Evolutionary conservation across 257 asterid genomes (phyloP).

Genomic region (Solanum microdontum): DNA sequence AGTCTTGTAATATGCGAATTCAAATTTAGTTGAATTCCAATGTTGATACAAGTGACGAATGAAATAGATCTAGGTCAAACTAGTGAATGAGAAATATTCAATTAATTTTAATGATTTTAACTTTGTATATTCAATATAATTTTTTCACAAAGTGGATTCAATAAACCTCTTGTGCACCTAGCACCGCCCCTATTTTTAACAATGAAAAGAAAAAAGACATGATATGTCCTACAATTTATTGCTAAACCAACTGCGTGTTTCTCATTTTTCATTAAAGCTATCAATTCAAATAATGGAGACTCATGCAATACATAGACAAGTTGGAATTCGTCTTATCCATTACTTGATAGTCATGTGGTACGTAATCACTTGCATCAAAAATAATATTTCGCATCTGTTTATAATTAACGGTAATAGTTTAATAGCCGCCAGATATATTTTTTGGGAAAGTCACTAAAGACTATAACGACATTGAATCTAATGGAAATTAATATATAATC

Average conservation of each 20-base stretch:
- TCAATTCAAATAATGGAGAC: neutral
- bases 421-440: too few relatives aligned
- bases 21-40: accelerated
- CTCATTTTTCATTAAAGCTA: neutral
- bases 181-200: neutral
- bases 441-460: too few relatives aligned
- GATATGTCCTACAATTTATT: neutral
- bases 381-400: too few relatives aligned
- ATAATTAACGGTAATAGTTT: too few relatives aligned
- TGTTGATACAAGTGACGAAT: accelerated
- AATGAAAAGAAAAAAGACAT: neutral
- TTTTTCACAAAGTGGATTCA: accelerated
- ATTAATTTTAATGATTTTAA: too few relatives aligned
- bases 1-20: accelerated
- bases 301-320: neutral
- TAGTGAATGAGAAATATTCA: neutral
- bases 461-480: neutral
- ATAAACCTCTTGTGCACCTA: neutral
- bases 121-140: too few relatives aligned
- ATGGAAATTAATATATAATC: too few relatives aligned
- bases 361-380: neutral
- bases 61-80: neutral
- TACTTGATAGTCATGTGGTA: neutral
- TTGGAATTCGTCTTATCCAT: neutral
- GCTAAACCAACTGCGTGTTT: neutral